Percentiles rank a stretch among this genome's conserved stretches.
These are phyloP conservation scores for Marasmius fiardii DNA, from an alignment of 1,284 basidiomycete genomes.

Conservation along the genomic window DNA sequence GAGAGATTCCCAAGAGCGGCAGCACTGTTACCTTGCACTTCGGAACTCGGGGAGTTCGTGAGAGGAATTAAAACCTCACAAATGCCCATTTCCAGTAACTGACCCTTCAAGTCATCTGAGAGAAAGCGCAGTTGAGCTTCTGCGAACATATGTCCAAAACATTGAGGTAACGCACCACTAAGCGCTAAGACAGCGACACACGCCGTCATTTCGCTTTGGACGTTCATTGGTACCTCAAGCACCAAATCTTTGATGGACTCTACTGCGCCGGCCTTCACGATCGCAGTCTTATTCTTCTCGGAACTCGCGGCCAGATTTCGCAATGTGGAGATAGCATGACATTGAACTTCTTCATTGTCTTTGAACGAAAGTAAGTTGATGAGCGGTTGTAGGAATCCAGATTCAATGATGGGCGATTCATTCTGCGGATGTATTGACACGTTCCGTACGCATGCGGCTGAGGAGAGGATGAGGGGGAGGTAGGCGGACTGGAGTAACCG, in stretches of 20 bases:
- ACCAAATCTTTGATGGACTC: constrained; percentile 98
- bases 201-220: constrained; percentile 99
- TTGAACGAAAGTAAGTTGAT: constrained; percentile 97
- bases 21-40: constrained; percentile 98
- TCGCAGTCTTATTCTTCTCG: constrained; percentile 98
- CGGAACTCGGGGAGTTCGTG: constrained; percentile 93
- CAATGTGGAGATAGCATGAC: constrained; percentile 98
- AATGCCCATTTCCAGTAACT: constrained; percentile 97
- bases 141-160: neutral
- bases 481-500: constrained; percentile 97
- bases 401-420: constrained; percentile 99
- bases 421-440: constrained; percentile 99
- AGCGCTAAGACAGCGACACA: constrained; percentile 94
- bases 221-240: constrained; percentile 91
- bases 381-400: constrained; percentile 93
- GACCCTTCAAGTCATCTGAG: constrained; percentile 90
- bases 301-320: constrained; percentile 96
- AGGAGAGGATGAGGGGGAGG: constrained; percentile 97
- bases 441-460: constrained; percentile 98
- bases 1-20: constrained; percentile 97
- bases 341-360: constrained; percentile 99
- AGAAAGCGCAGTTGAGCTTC: constrained; percentile 10
- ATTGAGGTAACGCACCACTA: constrained; percentile 59
- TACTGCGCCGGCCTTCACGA: constrained; percentile 98
- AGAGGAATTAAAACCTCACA: constrained; percentile 97